A percentile compares a stretch with the other conserved stretches of the same genome.
Conservation (phyloP, 2,329 filamentous ascomycete species). For the Fulvia fulva region DNA sequence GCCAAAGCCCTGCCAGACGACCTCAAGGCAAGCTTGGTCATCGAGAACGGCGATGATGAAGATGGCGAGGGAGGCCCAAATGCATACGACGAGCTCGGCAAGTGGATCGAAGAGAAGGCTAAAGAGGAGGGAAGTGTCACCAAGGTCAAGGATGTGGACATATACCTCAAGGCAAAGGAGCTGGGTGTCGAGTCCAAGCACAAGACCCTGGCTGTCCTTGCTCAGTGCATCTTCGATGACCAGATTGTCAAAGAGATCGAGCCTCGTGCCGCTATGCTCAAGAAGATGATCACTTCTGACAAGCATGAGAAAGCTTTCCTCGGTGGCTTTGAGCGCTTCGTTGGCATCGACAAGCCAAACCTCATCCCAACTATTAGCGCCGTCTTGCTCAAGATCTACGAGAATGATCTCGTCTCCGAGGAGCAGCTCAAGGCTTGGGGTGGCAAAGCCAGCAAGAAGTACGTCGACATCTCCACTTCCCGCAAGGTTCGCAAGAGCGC, state of each 20-base stretch:
- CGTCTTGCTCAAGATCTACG: constrained; percentile 85
- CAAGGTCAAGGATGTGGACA: constrained; percentile 80
- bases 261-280: constrained; percentile 78
- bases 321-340: constrained; percentile 89
- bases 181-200: constrained; percentile 92
- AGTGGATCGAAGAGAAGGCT: constrained; percentile 80
- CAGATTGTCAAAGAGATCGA: constrained; percentile 84
- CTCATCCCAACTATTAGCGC: constrained; percentile 75
- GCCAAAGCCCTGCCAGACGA: constrained; percentile 90
- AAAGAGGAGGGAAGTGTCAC: constrained; percentile 67
- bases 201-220: constrained; percentile 84
- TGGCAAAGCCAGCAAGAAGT: constrained; percentile 95
- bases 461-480: constrained; percentile 81
- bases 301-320: constrained; percentile 94
- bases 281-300: constrained; percentile 82
- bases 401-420: constrained; percentile 83
- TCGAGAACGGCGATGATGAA: constrained; percentile 73
- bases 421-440: constrained; percentile 89
- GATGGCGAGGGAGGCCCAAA: constrained; percentile 57
- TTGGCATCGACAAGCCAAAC: constrained; percentile 76
- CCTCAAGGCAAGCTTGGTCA: constrained; percentile 71
- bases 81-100: constrained; percentile 87
- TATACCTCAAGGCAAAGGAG: constrained; percentile 96
- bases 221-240: constrained; percentile 89
- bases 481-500: constrained; percentile 95